phyloP scores from a whole-genome alignment of 1,139 yeast genomes.

The Kodamaea arcana region DNA sequence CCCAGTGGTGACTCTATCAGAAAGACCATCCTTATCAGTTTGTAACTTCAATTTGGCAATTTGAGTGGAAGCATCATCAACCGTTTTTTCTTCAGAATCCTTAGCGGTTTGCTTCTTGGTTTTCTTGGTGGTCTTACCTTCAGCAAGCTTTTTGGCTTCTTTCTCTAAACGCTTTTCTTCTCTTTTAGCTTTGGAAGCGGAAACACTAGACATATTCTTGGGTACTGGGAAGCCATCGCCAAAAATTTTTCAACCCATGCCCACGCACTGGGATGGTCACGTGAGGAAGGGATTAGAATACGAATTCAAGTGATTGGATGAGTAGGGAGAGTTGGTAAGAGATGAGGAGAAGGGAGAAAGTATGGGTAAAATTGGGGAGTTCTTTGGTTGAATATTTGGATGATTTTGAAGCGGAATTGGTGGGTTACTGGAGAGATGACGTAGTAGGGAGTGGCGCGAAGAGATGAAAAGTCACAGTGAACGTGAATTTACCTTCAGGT shows the following conservation, averaged over 20 bases:
- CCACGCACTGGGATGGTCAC: too few relatives aligned
- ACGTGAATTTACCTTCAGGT: too few relatives aligned
- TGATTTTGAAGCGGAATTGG: too few relatives aligned
- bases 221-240: slow-evolving; percentile 4
- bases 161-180: slow-evolving; percentile 71
- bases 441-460: too few relatives aligned
- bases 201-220: slow-evolving; percentile 49
- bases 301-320: too few relatives aligned
- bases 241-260: slow-evolving; percentile 10
- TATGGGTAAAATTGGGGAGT: too few relatives aligned
- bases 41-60: slow-evolving; percentile 86
- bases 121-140: slow-evolving; percentile 67
- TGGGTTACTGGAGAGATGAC: too few relatives aligned
- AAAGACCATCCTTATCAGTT: slow-evolving; percentile 86
- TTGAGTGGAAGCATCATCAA: slow-evolving; percentile 66
- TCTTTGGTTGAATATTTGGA: too few relatives aligned
- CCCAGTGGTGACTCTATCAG: slow-evolving; percentile 98
- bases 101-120: slow-evolving; percentile 53
- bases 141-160: slow-evolving; percentile 65
- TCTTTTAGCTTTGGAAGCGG: slow-evolving; percentile 96
- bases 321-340: too few relatives aligned
- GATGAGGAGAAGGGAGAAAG: too few relatives aligned
- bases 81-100: slow-evolving; percentile 57
- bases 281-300: too few relatives aligned
- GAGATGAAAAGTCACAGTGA: too few relatives aligned